Evolutionary conservation across 352 stramenopile genomes (phyloP).

Genomic region (Hyphochytrium catenoides): DNA sequence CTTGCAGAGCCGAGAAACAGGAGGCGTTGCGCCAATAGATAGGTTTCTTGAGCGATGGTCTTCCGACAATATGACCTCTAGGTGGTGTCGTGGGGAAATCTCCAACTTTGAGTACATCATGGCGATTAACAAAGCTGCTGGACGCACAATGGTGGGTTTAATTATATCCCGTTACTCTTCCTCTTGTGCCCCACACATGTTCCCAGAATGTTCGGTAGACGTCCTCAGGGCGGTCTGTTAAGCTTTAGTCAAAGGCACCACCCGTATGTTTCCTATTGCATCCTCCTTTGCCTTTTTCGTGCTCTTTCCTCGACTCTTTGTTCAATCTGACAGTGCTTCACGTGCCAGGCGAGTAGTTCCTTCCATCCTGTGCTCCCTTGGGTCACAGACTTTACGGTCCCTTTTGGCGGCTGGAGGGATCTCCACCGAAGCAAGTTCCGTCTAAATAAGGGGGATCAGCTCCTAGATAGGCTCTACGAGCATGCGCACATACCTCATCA

Average conservation of each 20-base stretch:
- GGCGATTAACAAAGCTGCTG: slow-evolving; percentile 64
- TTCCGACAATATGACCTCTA: slow-evolving; percentile 50
- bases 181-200: too few relatives aligned
- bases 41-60: too few relatives aligned
- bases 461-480: slow-evolving; percentile 67
- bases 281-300: too few relatives aligned
- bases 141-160: slow-evolving; percentile 31
- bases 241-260: too few relatives aligned
- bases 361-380: slow-evolving; percentile 86
- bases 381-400: slow-evolving; percentile 69
- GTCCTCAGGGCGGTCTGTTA: too few relatives aligned
- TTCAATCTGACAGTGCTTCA: too few relatives aligned
- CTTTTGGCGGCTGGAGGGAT: slow-evolving; percentile 44
- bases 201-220: too few relatives aligned
- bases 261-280: too few relatives aligned
- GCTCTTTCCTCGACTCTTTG: too few relatives aligned
- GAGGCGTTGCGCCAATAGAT: too few relatives aligned
- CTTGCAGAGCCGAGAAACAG: too few relatives aligned
- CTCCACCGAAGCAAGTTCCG: slow-evolving; percentile 78
- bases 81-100: slow-evolving; percentile 64
- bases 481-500: slow-evolving; percentile 70
- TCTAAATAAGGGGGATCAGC: slow-evolving; percentile 76
- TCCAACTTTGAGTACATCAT: slow-evolving; percentile 84
- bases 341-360: slow-evolving; percentile 32
- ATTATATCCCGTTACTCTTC: too few relatives aligned